Conservation (phyloP, 2,329 filamentous ascomycete species). For the Trichoderma arundinaceum region DNA sequence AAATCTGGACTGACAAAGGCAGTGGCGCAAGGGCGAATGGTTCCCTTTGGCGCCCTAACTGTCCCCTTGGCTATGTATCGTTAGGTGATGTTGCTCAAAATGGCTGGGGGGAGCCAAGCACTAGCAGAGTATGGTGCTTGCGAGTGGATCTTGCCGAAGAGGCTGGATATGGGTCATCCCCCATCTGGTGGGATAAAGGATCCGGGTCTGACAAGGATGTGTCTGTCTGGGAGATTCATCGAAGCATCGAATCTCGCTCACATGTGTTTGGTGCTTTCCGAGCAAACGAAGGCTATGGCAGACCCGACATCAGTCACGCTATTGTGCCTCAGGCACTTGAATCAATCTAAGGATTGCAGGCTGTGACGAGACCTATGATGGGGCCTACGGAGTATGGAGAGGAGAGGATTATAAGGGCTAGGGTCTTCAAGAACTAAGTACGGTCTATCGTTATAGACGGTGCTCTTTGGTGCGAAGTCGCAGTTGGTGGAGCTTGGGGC, state of each 20-base stretch:
- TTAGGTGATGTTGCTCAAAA: not conserved
- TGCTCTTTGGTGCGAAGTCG: no score
- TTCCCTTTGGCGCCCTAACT: not conserved
- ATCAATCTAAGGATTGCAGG: no score
- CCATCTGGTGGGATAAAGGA: not conserved
- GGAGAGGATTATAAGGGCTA: no score
- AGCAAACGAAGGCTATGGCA: not conserved
- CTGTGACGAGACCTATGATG: no score
- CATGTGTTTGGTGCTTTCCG: not conserved
- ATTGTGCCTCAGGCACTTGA: no score
- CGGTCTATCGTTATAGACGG: no score
- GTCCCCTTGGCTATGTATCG: not conserved
- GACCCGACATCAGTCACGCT: no score
- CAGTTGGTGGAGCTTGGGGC: no score
- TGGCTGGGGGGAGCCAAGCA: not conserved
- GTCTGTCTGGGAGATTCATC: conserved; percentile 1
- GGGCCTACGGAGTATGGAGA: no score
- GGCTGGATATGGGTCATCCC: not conserved
- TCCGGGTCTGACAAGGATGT: not conserved
- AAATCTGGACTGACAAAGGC: not conserved
- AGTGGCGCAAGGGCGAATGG: not conserved
- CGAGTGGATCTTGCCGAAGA: not conserved
- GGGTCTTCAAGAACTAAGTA: no score
- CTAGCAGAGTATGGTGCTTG: not conserved
- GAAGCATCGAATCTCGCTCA: no score